Percentiles rank a stretch among this genome's conserved stretches.
Evolutionary conservation across 2,329 filamentous ascomycete genomes (phyloP).

Genomic region (Nemania abortiva): DNA sequence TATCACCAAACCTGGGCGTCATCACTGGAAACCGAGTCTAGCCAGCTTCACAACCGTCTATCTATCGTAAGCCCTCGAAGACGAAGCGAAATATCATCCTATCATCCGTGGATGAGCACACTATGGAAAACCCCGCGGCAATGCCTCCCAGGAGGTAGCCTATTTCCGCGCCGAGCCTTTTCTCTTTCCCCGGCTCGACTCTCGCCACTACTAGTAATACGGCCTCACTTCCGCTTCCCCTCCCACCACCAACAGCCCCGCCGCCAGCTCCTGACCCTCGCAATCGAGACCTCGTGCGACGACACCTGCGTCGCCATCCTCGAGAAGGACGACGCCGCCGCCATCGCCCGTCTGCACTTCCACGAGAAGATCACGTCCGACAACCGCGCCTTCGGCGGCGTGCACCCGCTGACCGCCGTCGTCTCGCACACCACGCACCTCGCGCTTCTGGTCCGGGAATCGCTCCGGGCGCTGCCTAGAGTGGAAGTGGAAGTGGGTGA

Average conservation of each 20-base stretch:
- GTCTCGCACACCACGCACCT: conserved; percentile 80
- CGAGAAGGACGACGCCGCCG: conserved; percentile 59
- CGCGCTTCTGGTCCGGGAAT: conserved; percentile 73
- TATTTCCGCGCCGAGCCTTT: conserved; percentile 13
- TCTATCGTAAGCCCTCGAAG: no score
- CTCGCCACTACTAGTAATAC: no score
- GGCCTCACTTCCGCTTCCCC: background rate
- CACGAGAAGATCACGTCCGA: conserved; percentile 86
- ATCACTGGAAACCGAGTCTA: background rate
- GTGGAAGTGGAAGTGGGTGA: background rate
- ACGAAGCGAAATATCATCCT: no score
- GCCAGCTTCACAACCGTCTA: no score
- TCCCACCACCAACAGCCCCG: conserved; percentile 8
- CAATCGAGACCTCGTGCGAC: conserved; percentile 90
- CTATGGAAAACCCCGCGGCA: conserved; percentile 32
- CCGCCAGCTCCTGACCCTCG: conserved; percentile 66
- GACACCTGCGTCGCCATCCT: conserved; percentile 92
- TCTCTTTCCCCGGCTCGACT: background rate
- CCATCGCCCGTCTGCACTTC: conserved; percentile 74
- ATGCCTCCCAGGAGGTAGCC: conserved; percentile 31
- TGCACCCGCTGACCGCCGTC: conserved; percentile 82
- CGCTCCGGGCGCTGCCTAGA: conserved; percentile 66
- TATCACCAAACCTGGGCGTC: background rate
- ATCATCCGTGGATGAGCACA: conserved; percentile 31
- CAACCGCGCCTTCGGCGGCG: conserved; percentile 78